phyloP scores from a whole-genome alignment of 2,329 filamentous ascomycete species.

The Triangularia setosa region DNA sequence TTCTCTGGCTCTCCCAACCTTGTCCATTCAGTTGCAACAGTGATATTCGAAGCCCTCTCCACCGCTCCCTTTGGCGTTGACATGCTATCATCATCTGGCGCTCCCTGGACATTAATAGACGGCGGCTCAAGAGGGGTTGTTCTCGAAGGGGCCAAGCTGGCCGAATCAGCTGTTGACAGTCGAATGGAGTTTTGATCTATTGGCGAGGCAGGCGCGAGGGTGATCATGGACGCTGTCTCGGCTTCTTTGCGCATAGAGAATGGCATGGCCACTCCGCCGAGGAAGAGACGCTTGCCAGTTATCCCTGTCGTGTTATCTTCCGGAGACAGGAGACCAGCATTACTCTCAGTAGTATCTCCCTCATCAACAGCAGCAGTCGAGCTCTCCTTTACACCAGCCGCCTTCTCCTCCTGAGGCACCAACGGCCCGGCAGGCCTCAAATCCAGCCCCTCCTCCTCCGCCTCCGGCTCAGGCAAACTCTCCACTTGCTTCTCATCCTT shows the following conservation, averaged over 20 bases:
- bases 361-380: conserved; percentile 29
- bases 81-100: not conserved
- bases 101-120: not conserved
- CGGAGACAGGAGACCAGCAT: conserved; percentile 39
- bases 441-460: conserved; percentile 17
- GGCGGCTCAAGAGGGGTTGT: not conserved
- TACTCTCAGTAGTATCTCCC: conserved; percentile 9
- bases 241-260: conserved; percentile 64
- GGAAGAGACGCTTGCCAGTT: conserved; percentile 60
- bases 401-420: conserved; percentile 2
- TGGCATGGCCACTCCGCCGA: conserved; percentile 67
- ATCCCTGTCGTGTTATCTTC: conserved; percentile 46
- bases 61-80: not conserved
- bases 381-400: conserved; percentile 1
- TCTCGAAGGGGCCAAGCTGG: not conserved
- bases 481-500: conserved; percentile 48
- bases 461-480: not conserved
- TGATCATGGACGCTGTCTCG: conserved; percentile 67
- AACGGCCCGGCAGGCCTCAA: conserved; percentile 20
- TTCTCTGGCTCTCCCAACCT: not conserved
- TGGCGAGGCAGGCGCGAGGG: conserved; percentile 46
- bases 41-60: not conserved
- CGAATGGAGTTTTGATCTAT: conserved; percentile 30
- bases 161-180: conserved; percentile 32
- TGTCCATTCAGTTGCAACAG: not conserved